These are phyloP conservation scores for Trichoderma breve DNA, from an alignment of 2,329 filamentous ascomycete species.

Conservation along the genomic window DNA sequence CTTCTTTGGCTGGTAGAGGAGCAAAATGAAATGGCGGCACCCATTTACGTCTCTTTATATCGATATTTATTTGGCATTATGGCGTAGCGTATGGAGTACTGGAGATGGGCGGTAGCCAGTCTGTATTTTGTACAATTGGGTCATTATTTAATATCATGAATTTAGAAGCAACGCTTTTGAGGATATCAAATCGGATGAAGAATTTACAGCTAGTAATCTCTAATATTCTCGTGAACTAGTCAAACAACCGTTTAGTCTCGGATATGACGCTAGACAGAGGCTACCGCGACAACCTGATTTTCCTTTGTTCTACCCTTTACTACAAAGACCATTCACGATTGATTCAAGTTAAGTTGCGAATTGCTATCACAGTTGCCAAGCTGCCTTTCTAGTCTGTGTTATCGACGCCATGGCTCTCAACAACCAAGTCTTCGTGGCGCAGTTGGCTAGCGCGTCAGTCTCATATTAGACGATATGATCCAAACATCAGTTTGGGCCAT, in stretches of 20 bases:
- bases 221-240: not conserved
- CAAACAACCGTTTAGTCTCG: not conserved
- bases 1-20: conserved; percentile 55
- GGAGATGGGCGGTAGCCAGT: not conserved
- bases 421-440: conserved; percentile 18
- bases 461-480: conserved; percentile 23
- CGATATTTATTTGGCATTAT: not conserved
- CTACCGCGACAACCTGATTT: not conserved
- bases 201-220: no score
- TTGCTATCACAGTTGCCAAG: not conserved
- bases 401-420: not conserved
- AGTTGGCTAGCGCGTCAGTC: conserved; percentile 21
- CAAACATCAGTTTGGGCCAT: conserved; percentile 31
- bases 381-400: not conserved
- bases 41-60: not conserved
- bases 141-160: not conserved
- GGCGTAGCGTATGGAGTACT: conserved; percentile 3
- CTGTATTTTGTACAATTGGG: not conserved
- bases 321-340: not conserved
- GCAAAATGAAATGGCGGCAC: conserved; percentile 43
- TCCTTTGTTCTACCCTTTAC: not conserved
- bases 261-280: not conserved
- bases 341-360: not conserved
- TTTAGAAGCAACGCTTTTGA: not conserved
- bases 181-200: not conserved